Base-by-base conservation (phyloP, 2,329 filamentous ascomycete genomes). In the Coniochaeta sp. region DNA sequence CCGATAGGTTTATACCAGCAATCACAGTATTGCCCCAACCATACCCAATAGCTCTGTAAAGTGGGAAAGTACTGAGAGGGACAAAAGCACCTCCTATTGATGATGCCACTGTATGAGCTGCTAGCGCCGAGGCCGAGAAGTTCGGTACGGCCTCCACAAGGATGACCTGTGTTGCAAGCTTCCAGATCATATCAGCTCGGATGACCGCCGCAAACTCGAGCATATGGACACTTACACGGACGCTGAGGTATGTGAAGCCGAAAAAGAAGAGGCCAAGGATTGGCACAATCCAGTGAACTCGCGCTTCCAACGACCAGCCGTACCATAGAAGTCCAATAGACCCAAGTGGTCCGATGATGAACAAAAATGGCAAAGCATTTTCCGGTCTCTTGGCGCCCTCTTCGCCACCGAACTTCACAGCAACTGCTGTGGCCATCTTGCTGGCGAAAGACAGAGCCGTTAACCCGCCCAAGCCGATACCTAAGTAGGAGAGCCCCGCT, bases 271-370 rank as follows among this genome's bases (percentile, higher is more conserved):
- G 50, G 0, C 55, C 73, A 14, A 77, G 67, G 50, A 77, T 75
- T 3, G 75, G 74, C 0, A 67, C 71, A 18, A 77, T 72, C 74
- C 74, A 79, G 47, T 76, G 74, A 1, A 71, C 63, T 8, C 66
- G 58, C 14, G 71, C 64, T 12, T 78, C 58, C 0, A 71, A 69
- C 1, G 71, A 69, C 75, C 75, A 79, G 10, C 75, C 76, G 56
- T 77, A 78, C 20, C 74, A 55, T 38, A 38, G 10, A 4, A 38
- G 33, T 7, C 33, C 33, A 3, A 18, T 20, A 12, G 33, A 38
- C 6, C 33, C 33, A 3, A 38, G 33, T 20, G 33, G 33, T 10
- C 33, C 33, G 8, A 38, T 20, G 22, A 38, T 20, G 13, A 38
- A 38, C 16, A 38, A 10, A 38, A 38, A 38, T 9, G 33, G 33